phyloP scores from a whole-genome alignment of 129 eudicot genomes.

The Flaveria ramosissima region DNA sequence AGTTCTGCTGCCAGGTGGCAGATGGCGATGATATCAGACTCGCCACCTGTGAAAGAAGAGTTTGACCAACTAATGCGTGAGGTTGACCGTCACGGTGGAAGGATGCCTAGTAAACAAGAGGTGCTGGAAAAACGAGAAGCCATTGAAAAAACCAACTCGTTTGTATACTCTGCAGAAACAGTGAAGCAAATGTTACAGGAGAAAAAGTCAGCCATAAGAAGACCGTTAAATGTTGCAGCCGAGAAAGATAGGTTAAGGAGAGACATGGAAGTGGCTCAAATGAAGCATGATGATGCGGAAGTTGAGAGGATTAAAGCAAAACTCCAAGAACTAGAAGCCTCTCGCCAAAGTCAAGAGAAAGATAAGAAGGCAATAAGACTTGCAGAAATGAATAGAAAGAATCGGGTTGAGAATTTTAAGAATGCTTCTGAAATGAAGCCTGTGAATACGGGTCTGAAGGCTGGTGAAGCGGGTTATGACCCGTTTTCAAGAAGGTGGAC shows the following conservation, averaged over 20 bases:
- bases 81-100: slow-evolving; percentile 83
- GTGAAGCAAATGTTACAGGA: slow-evolving; percentile 96
- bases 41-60: slow-evolving; percentile 80
- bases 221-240: slow-evolving; percentile 88
- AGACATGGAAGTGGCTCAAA: slow-evolving; percentile 69
- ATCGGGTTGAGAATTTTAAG: slow-evolving; percentile 85
- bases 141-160: slow-evolving; percentile 70
- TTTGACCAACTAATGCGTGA: slow-evolving; percentile 79
- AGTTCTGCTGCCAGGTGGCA: slow-evolving; percentile 98
- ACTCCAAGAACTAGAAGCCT: slow-evolving; percentile 72
- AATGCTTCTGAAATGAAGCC: slow-evolving; percentile 81
- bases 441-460: slow-evolving; percentile 50
- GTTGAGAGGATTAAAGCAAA: slow-evolving; percentile 72
- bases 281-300: slow-evolving; percentile 65
- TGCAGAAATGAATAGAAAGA: slow-evolving; percentile 91
- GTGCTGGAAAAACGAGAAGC: slow-evolving; percentile 75
- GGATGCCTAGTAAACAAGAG: slow-evolving; percentile 85
- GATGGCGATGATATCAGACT: slow-evolving; percentile 96
- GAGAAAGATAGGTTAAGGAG: slow-evolving; percentile 86
- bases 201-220: slow-evolving; percentile 75
- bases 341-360: slow-evolving; percentile 53
- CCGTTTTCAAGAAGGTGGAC: slow-evolving; percentile 99
- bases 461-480: slow-evolving; percentile 96
- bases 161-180: slow-evolving; percentile 86
- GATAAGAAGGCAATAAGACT: slow-evolving; percentile 71